phyloP scores from a whole-genome alignment of 2,329 filamentous ascomycete genomes.

The Pestalotiopsis sp. region DNA sequence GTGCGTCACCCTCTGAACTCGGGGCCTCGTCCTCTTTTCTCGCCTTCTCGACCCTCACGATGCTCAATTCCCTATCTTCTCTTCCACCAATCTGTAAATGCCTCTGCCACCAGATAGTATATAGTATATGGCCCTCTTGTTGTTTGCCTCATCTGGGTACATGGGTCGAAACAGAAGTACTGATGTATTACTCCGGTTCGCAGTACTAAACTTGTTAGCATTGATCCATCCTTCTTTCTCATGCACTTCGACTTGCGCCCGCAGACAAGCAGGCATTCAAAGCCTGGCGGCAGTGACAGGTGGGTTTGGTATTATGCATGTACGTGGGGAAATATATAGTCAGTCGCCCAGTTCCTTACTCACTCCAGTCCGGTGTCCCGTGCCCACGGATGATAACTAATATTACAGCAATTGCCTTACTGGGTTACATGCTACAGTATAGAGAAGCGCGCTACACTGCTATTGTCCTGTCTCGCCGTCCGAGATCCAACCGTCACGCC shows the following conservation, averaged over 20 bases:
- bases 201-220: background rate
- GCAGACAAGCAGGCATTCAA: constrained; percentile 33
- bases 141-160: constrained; percentile 27
- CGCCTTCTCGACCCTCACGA: background rate
- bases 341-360: constrained; percentile 13
- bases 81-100: background rate
- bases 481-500: constrained; percentile 17
- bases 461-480: constrained; percentile 13
- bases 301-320: constrained; percentile 31
- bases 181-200: constrained; percentile 3
- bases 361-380: background rate
- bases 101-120: background rate
- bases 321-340: constrained; percentile 31
- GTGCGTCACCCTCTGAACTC: background rate
- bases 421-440: background rate
- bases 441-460: background rate
- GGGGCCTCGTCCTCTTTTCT: constrained; percentile 6
- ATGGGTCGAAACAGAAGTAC: constrained; percentile 29
- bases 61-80: too few species aligned
- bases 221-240: background rate
- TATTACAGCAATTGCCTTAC: constrained; percentile 5
- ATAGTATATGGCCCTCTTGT: background rate
- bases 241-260: constrained; percentile 24
- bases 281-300: constrained; percentile 28
- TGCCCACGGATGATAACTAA: constrained; percentile 15